Evolutionary conservation across 768 basidiomycete genomes (phyloP).

Genomic region (Cystobasidium onofrii): DNA sequence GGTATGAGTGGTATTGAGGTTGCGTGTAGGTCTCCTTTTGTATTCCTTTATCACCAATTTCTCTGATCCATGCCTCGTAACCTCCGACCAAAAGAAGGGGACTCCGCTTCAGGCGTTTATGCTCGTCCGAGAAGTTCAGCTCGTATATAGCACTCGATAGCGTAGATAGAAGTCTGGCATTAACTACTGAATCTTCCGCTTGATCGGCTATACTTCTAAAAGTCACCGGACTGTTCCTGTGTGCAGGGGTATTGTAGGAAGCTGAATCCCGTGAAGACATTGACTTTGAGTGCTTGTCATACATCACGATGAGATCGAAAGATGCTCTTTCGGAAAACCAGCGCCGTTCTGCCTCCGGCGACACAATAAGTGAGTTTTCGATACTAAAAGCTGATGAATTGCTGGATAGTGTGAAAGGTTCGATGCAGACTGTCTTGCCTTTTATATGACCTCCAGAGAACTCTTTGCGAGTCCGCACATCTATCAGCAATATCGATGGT

Average conservation of each 20-base stretch:
- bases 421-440: conserved; percentile 22
- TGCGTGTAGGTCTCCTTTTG: conserved; percentile 34
- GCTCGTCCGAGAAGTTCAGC: conserved; percentile 52
- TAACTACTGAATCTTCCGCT: background rate
- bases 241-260: background rate
- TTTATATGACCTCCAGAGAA: conserved; percentile 15
- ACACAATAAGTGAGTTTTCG: conserved; percentile 65
- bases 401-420: conserved; percentile 25
- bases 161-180: background rate
- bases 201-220: background rate
- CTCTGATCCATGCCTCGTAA: conserved; percentile 65
- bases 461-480: conserved; percentile 24
- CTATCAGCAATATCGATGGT: conserved; percentile 25
- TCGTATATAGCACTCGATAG: conserved; percentile 66
- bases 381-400: conserved; percentile 52
- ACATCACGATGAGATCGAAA: conserved; percentile 79
- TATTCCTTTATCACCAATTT: conserved; percentile 49
- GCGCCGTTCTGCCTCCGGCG: conserved; percentile 60
- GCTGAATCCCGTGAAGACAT: conserved; percentile 51
- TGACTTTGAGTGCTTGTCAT: conserved; percentile 56
- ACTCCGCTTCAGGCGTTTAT: conserved; percentile 55
- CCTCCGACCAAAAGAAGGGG: conserved; percentile 82
- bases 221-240: background rate
- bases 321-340: conserved; percentile 78
- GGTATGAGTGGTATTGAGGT: conserved; percentile 4